A percentile compares a stretch with the other conserved stretches of the same genome.
Evolutionary conservation across 2,329 filamentous ascomycete species (phyloP).

Genomic region (Fusarium foetens): DNA sequence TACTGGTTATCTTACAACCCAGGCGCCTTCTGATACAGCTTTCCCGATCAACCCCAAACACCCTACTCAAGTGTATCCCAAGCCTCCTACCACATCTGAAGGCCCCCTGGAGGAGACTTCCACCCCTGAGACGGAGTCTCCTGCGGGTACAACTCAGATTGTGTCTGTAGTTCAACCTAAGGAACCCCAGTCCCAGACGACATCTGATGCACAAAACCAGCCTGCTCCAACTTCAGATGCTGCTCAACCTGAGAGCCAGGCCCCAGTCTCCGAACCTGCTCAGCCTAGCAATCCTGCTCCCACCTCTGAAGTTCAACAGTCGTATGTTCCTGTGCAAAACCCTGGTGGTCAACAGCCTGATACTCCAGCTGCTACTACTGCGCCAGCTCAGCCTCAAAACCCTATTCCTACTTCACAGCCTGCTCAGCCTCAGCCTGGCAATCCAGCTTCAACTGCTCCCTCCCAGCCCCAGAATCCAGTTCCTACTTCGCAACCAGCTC

Average conservation of each 20-base stretch:
- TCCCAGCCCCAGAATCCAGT: neutral
- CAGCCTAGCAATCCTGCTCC: conserved; percentile 13
- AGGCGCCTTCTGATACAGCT: conserved; percentile 10
- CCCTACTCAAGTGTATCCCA: conserved; percentile 8
- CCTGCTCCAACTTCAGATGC: conserved; percentile 21
- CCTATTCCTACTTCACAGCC: neutral
- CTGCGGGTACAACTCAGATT: conserved; percentile 21
- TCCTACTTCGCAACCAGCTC: neutral
- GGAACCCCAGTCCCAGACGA: conserved; percentile 8
- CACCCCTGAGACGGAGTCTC: neutral
- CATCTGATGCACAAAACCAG: conserved; percentile 16
- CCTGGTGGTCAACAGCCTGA: conserved; percentile 16
- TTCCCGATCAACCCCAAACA: conserved; percentile 15
- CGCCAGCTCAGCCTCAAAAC: conserved; percentile 2
- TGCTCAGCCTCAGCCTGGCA: neutral
- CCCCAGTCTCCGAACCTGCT: conserved; percentile 15
- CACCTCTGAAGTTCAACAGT: conserved; percentile 15
- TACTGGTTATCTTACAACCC: conserved; percentile 14
- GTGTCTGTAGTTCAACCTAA: conserved; percentile 34
- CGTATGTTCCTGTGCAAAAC: conserved; percentile 15
- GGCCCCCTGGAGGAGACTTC: conserved; percentile 6
- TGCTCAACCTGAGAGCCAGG: conserved; percentile 11
- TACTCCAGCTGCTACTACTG: conserved; percentile 1
- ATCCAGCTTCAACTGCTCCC: neutral
- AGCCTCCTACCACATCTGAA: neutral